These are phyloP conservation scores for Xylaria polymorpha DNA, from an alignment of 2,329 filamentous ascomycete genomes.

Conservation along the genomic window DNA sequence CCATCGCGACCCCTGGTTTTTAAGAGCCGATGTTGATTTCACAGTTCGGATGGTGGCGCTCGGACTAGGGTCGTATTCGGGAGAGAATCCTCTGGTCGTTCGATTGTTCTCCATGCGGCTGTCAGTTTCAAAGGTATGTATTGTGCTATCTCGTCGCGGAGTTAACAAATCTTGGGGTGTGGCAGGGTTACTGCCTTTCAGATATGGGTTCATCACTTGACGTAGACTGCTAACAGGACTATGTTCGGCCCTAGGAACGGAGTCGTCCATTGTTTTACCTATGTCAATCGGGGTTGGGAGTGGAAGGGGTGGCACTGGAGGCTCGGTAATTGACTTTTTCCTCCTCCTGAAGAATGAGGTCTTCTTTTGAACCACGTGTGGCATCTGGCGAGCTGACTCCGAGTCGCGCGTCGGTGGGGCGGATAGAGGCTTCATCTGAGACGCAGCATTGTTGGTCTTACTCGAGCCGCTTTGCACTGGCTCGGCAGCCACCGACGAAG, in stretches of 20 bases:
- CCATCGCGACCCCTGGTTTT: slow-evolving; percentile 45
- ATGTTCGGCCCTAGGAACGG: slow-evolving; percentile 54
- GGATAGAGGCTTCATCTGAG: slow-evolving; percentile 60
- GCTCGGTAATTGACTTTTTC: slow-evolving; percentile 88
- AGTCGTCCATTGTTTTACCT: slow-evolving; percentile 42
- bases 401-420: slow-evolving; percentile 65
- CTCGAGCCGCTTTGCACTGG: slow-evolving; percentile 55
- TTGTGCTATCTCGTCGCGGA: slow-evolving; percentile 43
- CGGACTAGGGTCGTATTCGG: slow-evolving; percentile 78
- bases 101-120: slow-evolving; percentile 48
- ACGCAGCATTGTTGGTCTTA: slow-evolving; percentile 57
- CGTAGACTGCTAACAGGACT: slow-evolving; percentile 84
- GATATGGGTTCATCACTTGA: slow-evolving; percentile 87
- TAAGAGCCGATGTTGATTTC: slow-evolving; percentile 57
- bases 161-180: slow-evolving; percentile 38
- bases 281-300: slow-evolving; percentile 46
- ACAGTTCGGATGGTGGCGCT: slow-evolving; percentile 78
- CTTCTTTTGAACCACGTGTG: slow-evolving; percentile 81
- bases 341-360: slow-evolving; percentile 94
- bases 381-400: slow-evolving; percentile 53
- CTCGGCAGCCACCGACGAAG: slow-evolving; percentile 54
- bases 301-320: slow-evolving; percentile 65
- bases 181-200: slow-evolving; percentile 53
- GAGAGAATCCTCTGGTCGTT: slow-evolving; percentile 73
- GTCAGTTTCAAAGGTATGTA: slow-evolving; percentile 42